Percentiles rank a stretch among this genome's conserved stretches.
These are phyloP conservation scores for Boletus vermiculosoides DNA, from an alignment of 768 basidiomycete species.

Conservation along the genomic window DNA sequence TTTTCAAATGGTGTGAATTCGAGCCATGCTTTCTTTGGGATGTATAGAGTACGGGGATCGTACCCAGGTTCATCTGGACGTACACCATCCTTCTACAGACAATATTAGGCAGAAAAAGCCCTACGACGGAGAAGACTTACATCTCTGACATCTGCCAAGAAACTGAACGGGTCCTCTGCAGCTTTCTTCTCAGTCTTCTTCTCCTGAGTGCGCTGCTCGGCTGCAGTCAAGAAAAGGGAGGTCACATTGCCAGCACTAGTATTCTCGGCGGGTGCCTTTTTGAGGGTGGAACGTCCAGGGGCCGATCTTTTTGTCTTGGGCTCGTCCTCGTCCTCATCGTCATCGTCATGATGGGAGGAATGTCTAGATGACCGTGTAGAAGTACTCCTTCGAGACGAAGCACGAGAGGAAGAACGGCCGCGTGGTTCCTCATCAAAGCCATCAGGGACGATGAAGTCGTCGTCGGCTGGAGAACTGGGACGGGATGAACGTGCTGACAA, in stretches of 20 bases:
- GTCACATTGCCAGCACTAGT: slow-evolving; percentile 31
- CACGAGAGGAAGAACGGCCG: slow-evolving; percentile 50
- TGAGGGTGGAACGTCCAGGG: slow-evolving; percentile 32
- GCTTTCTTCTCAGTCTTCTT: slow-evolving; percentile 84
- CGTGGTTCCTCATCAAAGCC: slow-evolving; percentile 58
- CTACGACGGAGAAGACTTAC: slow-evolving; percentile 37
- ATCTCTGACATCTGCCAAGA: slow-evolving; percentile 71
- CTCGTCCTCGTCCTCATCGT: slow-evolving; percentile 35
- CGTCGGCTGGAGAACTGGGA: slow-evolving; percentile 48
- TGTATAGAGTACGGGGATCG: slow-evolving; percentile 83
- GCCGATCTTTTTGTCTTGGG: slow-evolving; percentile 39
- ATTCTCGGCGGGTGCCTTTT: slow-evolving; percentile 30
- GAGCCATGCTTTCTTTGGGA: slow-evolving; percentile 76
- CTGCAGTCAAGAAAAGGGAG: slow-evolving; percentile 71
- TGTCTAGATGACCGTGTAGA: slow-evolving; percentile 36
- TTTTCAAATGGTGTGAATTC: slow-evolving; percentile 94
- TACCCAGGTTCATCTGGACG: slow-evolving; percentile 81
- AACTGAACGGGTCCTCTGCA: slow-evolving; percentile 72
- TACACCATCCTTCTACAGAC: slow-evolving; percentile 70
- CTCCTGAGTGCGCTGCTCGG: slow-evolving; percentile 70
- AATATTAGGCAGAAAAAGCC: background rate
- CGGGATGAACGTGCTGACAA: slow-evolving; percentile 41
- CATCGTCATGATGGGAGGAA: slow-evolving; percentile 37
- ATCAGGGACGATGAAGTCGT: slow-evolving; percentile 70
- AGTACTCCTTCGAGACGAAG: slow-evolving; percentile 41